Base-by-base conservation (phyloP, 2,329 filamentous ascomycete genomes). In the Colletotrichum sp. region DNA sequence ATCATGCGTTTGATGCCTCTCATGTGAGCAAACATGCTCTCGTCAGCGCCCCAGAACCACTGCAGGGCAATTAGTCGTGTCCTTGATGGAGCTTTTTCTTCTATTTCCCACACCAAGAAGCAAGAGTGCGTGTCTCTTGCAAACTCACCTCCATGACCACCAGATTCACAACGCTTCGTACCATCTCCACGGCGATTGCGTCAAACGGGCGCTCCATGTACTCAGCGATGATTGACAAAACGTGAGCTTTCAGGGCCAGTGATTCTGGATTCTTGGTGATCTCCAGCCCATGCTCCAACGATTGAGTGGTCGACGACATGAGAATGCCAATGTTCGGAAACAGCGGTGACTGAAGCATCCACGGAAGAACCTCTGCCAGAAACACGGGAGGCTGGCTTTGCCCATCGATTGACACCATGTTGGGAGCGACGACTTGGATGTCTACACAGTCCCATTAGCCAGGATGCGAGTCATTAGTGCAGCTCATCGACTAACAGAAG, bases 271-370 rank as follows among this genome's bases (percentile, higher is more conserved):
- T 79, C 30, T 80, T 79, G 13, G 73, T 76, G 18, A 78, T 73
- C 34, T 80, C 75, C 18, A 72, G 24, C 1, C 78, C 79, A 16
- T 75, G 62, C 18, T 80, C 76, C 15, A 79, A 70, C 8, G 81
- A 80, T 55, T 82, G 80, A 24, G 81, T 81, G 15, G 80, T 82
- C 15, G 82, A 80, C 2, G 82, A 78, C 71, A 81, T 81, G n/a
- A 84, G 77, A 22, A 84, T 77, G 1, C 77, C 79, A 28, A 82
- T 81, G 60, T 81, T 80, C 1, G 80, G 79, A n/a, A 81, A 77
- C 24, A 84, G 75, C 15, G 81, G 82, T 1, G 82, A 83, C 52
- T 83, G 80, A 18, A 81, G 78, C 79, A 83, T 80, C 77, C 81
- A 83, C 2, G 81, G 79, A 13, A 83, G 60, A 55, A 81, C 81